phyloP scores from a whole-genome alignment of 2,329 filamentous ascomycete genomes.

The Trichoderma sp. region DNA sequence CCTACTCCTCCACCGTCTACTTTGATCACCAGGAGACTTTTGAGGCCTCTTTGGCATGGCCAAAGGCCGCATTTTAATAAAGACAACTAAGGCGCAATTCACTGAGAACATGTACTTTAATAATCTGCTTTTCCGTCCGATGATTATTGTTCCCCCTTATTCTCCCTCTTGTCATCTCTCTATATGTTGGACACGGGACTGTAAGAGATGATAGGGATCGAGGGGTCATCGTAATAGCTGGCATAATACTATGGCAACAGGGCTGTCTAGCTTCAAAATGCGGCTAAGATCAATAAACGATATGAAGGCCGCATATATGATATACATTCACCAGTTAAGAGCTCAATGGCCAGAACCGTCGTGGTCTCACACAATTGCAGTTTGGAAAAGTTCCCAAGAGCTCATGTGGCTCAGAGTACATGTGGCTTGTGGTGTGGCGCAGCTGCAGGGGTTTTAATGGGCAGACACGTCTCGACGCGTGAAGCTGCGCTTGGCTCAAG shows the following conservation, averaged over 20 bases:
- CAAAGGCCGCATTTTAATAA: slow-evolving; percentile 7
- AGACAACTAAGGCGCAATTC: slow-evolving; percentile 5
- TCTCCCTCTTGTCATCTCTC: background rate
- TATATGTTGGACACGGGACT: background rate
- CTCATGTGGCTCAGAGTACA: background rate
- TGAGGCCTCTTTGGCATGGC: slow-evolving; percentile 11
- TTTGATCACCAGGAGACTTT: background rate
- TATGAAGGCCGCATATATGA: too few species aligned
- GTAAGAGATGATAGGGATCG: background rate
- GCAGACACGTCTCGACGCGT: slow-evolving; percentile 36
- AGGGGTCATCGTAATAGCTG: too few species aligned
- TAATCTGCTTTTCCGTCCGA: background rate
- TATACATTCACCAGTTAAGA: too few species aligned
- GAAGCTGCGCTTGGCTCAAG: background rate
- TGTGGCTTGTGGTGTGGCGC: slow-evolving; percentile 3
- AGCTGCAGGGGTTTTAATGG: slow-evolving; percentile 28
- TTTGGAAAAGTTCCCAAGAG: background rate
- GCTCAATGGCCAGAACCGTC: background rate
- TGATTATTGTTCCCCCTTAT: background rate
- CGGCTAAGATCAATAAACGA: too few species aligned
- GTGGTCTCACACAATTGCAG: background rate
- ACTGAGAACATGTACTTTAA: slow-evolving; percentile 6
- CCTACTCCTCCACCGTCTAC: background rate
- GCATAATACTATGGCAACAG: too few species aligned
- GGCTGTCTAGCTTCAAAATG: too few species aligned